phyloP scores from a whole-genome alignment of 1,139 yeast species.

The Blastobotrys petasosporus region DNA sequence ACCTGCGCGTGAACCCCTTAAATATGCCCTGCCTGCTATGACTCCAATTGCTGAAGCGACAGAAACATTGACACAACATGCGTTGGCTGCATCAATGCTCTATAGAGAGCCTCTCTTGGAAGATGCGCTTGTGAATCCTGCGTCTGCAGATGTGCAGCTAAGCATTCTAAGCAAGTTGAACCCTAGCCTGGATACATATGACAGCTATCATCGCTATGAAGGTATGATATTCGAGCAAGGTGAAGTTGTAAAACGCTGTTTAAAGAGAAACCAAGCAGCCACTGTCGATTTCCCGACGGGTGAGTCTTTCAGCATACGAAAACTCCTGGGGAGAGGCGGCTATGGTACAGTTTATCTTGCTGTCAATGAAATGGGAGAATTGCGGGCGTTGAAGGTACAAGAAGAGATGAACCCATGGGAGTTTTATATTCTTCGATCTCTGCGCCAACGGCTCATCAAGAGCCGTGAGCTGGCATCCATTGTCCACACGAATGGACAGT shows the following conservation, averaged over 20 bases:
- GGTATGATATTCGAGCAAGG: constrained; percentile 24
- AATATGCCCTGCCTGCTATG: constrained; percentile 21
- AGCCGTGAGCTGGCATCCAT: constrained; percentile 37
- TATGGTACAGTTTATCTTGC: constrained; percentile 73
- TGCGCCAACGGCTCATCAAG: constrained; percentile 26
- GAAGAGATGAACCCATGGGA: constrained; percentile 77
- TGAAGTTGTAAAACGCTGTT: constrained; percentile 11
- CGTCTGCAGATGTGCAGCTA: constrained; percentile 28
- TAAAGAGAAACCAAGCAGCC: constrained; percentile 12
- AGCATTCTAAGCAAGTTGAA: constrained; percentile 24
- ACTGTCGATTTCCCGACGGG: constrained; percentile 18
- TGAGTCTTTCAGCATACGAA: constrained; percentile 44
- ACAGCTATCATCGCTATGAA: constrained; percentile 31
- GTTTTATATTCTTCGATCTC: constrained; percentile 50
- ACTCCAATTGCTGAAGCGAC: constrained; percentile 34
- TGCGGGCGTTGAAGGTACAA: constrained; percentile 69
- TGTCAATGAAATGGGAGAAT: constrained; percentile 46
- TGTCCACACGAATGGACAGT: constrained; percentile 49
- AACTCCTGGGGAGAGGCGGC: constrained; percentile 73
- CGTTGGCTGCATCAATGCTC: constrained; percentile 4
- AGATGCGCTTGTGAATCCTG: constrained; percentile 27
- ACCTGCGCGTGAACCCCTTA: constrained; percentile 9
- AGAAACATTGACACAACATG: constrained; percentile 19
- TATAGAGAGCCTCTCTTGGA: constrained; percentile 9
- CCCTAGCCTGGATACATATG: constrained; percentile 25